Evolutionary conservation across 768 basidiomycete species (phyloP).

Genomic region (Kwoniella heveanensis): DNA sequence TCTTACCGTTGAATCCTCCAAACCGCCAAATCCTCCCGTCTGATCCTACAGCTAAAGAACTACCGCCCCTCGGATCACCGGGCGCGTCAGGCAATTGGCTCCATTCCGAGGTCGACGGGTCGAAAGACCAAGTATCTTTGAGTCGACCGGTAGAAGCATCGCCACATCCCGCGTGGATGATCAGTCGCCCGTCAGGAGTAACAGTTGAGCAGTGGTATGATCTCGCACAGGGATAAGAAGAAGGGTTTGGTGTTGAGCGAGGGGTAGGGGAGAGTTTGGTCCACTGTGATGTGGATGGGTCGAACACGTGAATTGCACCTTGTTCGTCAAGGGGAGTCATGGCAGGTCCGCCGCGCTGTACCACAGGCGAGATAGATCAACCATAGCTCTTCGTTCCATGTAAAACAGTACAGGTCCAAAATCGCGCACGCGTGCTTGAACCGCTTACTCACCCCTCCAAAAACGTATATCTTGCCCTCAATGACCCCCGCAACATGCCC

Average conservation of each 20-base stretch:
- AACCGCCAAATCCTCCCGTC: conserved; percentile 27
- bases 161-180: conserved; percentile 37
- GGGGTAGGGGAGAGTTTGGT: conserved; percentile 1
- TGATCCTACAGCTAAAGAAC: conserved; percentile 5
- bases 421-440: too few relatives aligned
- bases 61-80: conserved; percentile 11
- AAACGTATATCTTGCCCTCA: conserved; percentile 56
- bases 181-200: conserved; percentile 7
- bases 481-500: conserved; percentile 39
- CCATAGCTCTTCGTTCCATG: too few relatives aligned
- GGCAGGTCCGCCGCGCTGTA: conserved; percentile 58
- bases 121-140: conserved; percentile 36
- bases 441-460: conserved; percentile 57
- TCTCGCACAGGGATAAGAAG: conserved; percentile 24
- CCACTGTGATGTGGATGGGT: conserved; percentile 18
- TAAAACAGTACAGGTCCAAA: too few relatives aligned
- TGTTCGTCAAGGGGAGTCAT: conserved; percentile 56
- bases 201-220: conserved; percentile 34
- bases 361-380: neutral
- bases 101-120: conserved; percentile 7
- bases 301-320: conserved; percentile 35
- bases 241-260: neutral
- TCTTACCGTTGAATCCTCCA: conserved; percentile 41
- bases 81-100: conserved; percentile 6
- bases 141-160: conserved; percentile 26